phyloP scores from a whole-genome alignment of 768 basidiomycete species.

The Leccinum barrowsii region DNA sequence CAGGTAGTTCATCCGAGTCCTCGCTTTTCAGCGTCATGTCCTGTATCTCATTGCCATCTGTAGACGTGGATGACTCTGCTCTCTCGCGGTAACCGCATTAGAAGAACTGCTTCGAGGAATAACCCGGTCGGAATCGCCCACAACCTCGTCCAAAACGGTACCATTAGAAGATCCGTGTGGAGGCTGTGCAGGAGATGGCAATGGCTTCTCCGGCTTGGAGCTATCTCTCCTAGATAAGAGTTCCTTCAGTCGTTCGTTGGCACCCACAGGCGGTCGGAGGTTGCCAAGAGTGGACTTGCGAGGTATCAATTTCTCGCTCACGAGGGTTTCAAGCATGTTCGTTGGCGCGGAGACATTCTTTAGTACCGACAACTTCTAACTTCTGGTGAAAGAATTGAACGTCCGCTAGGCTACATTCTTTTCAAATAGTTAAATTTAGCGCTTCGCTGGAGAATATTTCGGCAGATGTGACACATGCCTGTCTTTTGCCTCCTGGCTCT shows the following conservation, averaged over 20 bases:
- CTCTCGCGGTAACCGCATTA: conserved; percentile 4
- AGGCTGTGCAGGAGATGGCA: conserved; percentile 25
- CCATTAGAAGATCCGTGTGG: conserved; percentile 14
- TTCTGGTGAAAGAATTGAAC: conserved; percentile 74
- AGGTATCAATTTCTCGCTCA: conserved; percentile 69
- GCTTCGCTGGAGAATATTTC: conserved; percentile 4
- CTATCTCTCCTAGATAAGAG: conserved; percentile 32
- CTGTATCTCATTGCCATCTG: conserved; percentile 5
- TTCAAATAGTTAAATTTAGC: conserved; percentile 14
- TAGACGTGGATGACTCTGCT: conserved; percentile 1
- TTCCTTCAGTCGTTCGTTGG: conserved; percentile 39
- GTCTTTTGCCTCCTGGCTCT: conserved; percentile 78
- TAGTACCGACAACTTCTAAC: conserved; percentile 70
- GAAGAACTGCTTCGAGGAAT: conserved; percentile 16
- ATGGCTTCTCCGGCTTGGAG: conserved; percentile 26
- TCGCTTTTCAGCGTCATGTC: conserved; percentile 1
- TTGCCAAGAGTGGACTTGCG: conserved; percentile 30
- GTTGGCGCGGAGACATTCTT: conserved; percentile 71
- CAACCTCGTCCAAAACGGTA: conserved; percentile 8
- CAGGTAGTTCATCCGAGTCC: conserved; percentile 1
- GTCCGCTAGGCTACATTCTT: conserved; percentile 70
- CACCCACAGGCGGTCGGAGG: conserved; percentile 19
- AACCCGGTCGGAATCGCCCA: conserved; percentile 18
- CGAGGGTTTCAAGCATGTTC: conserved; percentile 79
- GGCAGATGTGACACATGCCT: conserved; percentile 45